Base-by-base conservation (phyloP, 2,329 filamentous ascomycete species). In the Sclerotinia glacialis region DNA sequence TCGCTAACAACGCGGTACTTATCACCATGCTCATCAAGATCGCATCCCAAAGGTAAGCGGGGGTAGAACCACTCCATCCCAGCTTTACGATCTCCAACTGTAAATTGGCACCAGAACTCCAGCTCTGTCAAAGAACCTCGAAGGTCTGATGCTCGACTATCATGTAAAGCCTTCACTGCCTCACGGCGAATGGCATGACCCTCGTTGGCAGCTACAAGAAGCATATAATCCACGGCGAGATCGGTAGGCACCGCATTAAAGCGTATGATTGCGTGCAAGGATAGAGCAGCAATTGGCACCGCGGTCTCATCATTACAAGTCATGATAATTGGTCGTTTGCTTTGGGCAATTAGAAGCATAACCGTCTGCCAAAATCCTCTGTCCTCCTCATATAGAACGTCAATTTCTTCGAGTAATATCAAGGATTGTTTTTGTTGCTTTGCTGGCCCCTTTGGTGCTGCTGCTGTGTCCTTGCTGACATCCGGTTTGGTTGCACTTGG, bases 81-180 rank as follows among this genome's bases (percentile, higher is more conserved):
- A 26, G 91, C 90, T 72, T 90, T 90, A n/a, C 86, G 83, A 75
- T 97, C 95, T 6, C 95, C 96, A 12, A 99, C 87, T 0, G 90
- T 92, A 78, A 98, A 93, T 76, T 99, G 95, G 76, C 96, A 99
- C 94, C 94, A 99, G 76, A 96, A 95, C 76, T 96, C 89, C 37
- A 99, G 83, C 69, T 98, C 93, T 66, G 85, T 88, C 59, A 99
- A 86, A 2, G 89, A 88, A 28, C 89, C 92, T 65, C 95, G 88
- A 16, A 99, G 79, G 76, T 99, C 95, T 37, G 83, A 79, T 2
- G 83, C 77, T 64, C 90, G 89, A 18, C 86, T 86, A 64, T 83
- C 81, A 74, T 93, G 97, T 2, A 99, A 82, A 8, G 85, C 80
- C 62, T 83, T 81, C 0, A 96, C 83, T 0, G 91, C 86, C 34